Conservation (phyloP, 1,284 basidiomycete genomes). For the Pterula multifida region DNA sequence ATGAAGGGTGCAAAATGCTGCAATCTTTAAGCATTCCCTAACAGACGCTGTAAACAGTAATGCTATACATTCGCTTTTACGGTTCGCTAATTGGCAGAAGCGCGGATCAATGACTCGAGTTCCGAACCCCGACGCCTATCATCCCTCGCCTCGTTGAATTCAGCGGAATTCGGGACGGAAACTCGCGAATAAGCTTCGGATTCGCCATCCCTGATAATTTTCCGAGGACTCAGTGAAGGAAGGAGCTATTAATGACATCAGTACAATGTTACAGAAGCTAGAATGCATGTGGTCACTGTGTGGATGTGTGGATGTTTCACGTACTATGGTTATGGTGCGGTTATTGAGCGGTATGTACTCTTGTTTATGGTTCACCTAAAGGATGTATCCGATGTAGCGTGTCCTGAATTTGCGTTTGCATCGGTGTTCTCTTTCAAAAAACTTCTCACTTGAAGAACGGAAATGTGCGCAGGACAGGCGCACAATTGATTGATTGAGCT, state of each 20-base stretch:
- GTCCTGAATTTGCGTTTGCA: too few relatives aligned
- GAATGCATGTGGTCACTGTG: not conserved
- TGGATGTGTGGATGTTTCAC: not conserved
- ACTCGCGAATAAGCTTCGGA: not conserved
- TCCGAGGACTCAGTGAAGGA: not conserved
- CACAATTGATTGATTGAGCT: too few relatives aligned
- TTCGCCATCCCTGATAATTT: not conserved
- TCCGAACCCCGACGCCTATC: not conserved
- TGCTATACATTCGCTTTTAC: too few relatives aligned
- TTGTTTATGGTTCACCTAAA: not conserved
- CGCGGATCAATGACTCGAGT: not conserved
- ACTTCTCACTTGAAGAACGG: not conserved
- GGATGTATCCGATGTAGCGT: not conserved
- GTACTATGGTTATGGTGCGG: not conserved
- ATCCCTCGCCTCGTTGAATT: not conserved
- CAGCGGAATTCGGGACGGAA: constrained; percentile 1
- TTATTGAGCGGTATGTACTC: not conserved
- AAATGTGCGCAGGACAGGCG: too few relatives aligned
- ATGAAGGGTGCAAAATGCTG: too few relatives aligned
- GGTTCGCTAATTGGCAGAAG: not conserved
- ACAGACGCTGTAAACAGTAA: too few relatives aligned
- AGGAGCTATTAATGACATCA: too few relatives aligned
- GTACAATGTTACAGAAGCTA: not conserved
- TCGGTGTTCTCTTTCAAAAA: not conserved
- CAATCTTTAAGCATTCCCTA: too few relatives aligned